These are phyloP conservation scores for Amoebophrya sp. DNA, from an alignment of 169 alveolate genomes.

Conservation along the genomic window DNA sequence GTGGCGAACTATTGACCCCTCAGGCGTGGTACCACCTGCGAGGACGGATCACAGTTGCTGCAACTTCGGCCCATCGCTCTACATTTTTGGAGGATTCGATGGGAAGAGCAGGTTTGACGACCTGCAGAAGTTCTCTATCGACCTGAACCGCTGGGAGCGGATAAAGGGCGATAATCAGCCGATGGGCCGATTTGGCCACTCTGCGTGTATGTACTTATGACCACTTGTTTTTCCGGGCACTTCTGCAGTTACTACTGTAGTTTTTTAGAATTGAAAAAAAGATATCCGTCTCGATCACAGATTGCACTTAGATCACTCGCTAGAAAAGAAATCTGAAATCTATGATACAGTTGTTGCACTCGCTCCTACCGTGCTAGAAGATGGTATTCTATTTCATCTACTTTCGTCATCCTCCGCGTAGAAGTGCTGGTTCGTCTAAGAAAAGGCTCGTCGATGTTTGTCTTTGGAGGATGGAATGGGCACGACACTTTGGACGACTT, in stretches of 20 bases:
- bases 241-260: too few species aligned
- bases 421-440: too few species aligned
- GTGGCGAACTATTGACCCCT: too few species aligned
- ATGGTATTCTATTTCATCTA: too few species aligned
- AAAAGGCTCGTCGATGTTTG: slow-evolving; percentile 52
- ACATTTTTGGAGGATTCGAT: slow-evolving; percentile 68
- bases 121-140: slow-evolving; percentile 38
- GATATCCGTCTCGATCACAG: too few species aligned
- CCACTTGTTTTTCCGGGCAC: too few species aligned
- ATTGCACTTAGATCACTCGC: too few species aligned
- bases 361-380: too few species aligned
- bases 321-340: too few species aligned
- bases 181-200: slow-evolving; percentile 68
- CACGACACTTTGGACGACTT: slow-evolving; percentile 71
- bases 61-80: slow-evolving; percentile 44
- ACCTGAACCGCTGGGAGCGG: not conserved
- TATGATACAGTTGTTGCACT: too few species aligned
- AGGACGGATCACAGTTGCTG: slow-evolving; percentile 60
- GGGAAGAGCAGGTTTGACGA: slow-evolving; percentile 59
- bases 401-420: too few species aligned
- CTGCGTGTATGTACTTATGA: slow-evolving; percentile 62
- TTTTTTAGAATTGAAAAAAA: too few species aligned
- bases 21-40: slow-evolving; percentile 28
- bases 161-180: slow-evolving; percentile 54
- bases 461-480: slow-evolving; percentile 80